Conservation (phyloP, 345 rosid species). For the Eutrema yunnanense region DNA sequence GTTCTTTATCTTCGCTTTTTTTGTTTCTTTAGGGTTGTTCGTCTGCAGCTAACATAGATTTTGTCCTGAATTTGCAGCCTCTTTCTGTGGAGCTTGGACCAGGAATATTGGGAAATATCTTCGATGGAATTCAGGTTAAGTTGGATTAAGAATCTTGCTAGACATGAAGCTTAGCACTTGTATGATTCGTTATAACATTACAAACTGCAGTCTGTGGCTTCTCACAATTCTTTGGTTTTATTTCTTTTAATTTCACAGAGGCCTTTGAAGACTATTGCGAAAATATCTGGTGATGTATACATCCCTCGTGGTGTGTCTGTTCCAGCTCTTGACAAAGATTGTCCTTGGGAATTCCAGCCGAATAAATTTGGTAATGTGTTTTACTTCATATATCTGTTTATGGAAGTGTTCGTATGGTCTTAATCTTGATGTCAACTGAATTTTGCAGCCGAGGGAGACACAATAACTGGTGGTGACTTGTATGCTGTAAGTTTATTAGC, state of each 20-base stretch:
- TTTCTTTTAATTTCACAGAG: constrained; percentile 43
- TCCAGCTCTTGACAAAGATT: constrained; percentile 95
- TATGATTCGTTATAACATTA: background rate
- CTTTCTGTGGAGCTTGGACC: constrained; percentile 98
- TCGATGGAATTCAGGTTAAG: constrained; percentile 97
- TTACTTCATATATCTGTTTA: background rate
- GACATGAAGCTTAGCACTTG: background rate
- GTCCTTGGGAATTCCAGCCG: constrained; percentile 90
- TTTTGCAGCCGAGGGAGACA: constrained; percentile 87
- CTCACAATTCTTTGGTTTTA: constrained; percentile 11
- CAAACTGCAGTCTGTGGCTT: background rate
- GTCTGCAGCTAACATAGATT: constrained; percentile 10
- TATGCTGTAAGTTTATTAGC: constrained; percentile 76
- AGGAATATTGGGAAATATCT: constrained; percentile 95
- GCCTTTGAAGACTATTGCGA: constrained; percentile 98
- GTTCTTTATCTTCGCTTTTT: background rate
- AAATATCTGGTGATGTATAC: constrained; percentile 88
- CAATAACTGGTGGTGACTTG: constrained; percentile 95
- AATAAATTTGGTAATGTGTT: constrained; percentile 62
- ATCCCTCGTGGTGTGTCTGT: constrained; percentile 99
- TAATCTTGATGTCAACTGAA: constrained; percentile 12
- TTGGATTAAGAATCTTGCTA: constrained; percentile 9
- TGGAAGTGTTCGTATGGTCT: background rate
- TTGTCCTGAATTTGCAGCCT: constrained; percentile 58
- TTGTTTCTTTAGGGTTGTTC: background rate